Base-by-base conservation (phyloP, 148 eudicot species). In the Mesembryanthemum crystallinum region DNA sequence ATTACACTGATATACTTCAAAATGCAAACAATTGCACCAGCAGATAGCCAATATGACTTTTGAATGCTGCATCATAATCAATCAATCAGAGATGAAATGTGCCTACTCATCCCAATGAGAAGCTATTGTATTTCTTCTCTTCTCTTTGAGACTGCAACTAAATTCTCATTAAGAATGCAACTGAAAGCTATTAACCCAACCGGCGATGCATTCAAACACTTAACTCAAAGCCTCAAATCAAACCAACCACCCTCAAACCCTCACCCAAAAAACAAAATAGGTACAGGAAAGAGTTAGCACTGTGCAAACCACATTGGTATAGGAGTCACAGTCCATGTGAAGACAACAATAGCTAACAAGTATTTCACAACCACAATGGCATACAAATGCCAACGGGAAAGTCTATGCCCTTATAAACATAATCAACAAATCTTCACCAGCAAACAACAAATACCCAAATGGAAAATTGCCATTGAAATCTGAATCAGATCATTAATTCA, bases 161-260 rank as follows among this genome's bases (percentile, higher is more conserved):
- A n/a, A n/a, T 18, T 25, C 17, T 39, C 64, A 10, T n/a, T 25
- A 23, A 15, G 25, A 28, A 21, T 35, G 71, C 39, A 75, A 37
- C 35, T 23, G 67, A 69, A 76, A 76, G 66, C 51, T 25, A 60
- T 25, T 21, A 7, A 23, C 55, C 76, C 3, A 60, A 65, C 55
- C 66, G 60, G 39, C 9, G 9, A 37, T 5, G 55, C 76, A 73
- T 13, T 35, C 12, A 72, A 37, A 43, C 57, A 20, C 47, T 8
- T 23, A 30, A 13, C 28, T 51, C 2, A 58, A 0, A 32, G 3
- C 3, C 12, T 33, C 43, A n/a, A 55, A 37, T 21, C n/a, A 57
- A 58, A 43, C 28, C 54, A 28, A 32, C n/a, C n/a, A 14, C 2
- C 3, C 42, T 29, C 67, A 4, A 17, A 52, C 25, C 4, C 47